These are phyloP conservation scores for Fraxinus greggii DNA, from an alignment of 305 asterid species.

Conservation along the genomic window DNA sequence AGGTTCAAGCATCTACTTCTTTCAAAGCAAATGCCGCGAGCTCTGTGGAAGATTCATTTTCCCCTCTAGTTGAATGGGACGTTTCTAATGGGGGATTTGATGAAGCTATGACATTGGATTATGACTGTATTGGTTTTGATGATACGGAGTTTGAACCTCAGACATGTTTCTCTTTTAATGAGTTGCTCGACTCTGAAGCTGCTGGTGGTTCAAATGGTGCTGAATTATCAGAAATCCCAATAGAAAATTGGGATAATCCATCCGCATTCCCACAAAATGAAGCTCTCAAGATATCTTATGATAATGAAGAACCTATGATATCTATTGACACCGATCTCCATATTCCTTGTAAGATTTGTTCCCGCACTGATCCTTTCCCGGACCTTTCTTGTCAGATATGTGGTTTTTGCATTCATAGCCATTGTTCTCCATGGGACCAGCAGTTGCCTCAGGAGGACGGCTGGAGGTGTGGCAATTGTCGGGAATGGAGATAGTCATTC, in stretches of 20 bases:
- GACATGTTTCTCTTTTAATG: conserved; percentile 90
- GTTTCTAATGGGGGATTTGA: conserved; percentile 39
- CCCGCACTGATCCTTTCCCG: conserved; percentile 46
- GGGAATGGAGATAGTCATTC: conserved; percentile 56
- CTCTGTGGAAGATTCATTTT: conserved; percentile 20
- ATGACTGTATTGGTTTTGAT: conserved; percentile 42
- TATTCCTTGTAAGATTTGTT: conserved; percentile 60
- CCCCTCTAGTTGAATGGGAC: conserved; percentile 45
- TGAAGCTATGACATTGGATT: conserved; percentile 51
- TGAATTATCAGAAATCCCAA: conserved; percentile 31
- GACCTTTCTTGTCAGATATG: conserved; percentile 68
- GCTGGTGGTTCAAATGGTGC: conserved; percentile 36
- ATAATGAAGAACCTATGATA: conserved; percentile 38
- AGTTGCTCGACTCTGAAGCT: conserved; percentile 68
- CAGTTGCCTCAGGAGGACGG: conserved; percentile 32
- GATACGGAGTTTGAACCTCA: conserved; percentile 85
- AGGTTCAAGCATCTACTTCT: conserved; percentile 30
- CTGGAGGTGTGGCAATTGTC: conserved; percentile 87
- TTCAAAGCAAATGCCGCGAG: conserved; percentile 29
- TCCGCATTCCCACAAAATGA: conserved; percentile 37
- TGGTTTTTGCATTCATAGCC: conserved; percentile 60
- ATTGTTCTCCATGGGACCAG: conserved; percentile 82
- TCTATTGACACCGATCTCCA: conserved; percentile 29
- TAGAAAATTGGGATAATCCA: conserved; percentile 32
- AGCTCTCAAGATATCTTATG: conserved; percentile 30